Percentiles rank a stretch among this genome's conserved stretches.
Evolutionary conservation across 148 eudicot species (phyloP).

Genomic region (Silene latifolia): DNA sequence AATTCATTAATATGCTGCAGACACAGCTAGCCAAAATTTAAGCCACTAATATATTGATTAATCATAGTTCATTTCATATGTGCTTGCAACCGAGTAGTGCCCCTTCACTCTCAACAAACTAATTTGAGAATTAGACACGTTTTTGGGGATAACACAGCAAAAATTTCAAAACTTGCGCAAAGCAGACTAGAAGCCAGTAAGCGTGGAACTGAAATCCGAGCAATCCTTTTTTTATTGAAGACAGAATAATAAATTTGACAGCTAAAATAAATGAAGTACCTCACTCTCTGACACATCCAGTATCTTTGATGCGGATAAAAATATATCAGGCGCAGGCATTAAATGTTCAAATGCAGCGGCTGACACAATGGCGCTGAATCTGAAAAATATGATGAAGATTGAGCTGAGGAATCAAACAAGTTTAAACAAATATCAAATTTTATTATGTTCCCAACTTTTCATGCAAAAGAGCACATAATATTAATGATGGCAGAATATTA

Average conservation of each 20-base stretch:
- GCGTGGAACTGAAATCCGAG: background rate
- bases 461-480: background rate
- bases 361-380: slow-evolving; percentile 97
- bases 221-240: background rate
- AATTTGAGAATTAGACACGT: slow-evolving; percentile 1
- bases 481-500: background rate
- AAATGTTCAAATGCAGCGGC: slow-evolving; percentile 94
- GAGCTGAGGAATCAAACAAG: slow-evolving; percentile 2
- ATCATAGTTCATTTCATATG: slow-evolving; percentile 23
- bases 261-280: slow-evolving; percentile 38
- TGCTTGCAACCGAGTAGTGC: slow-evolving; percentile 95
- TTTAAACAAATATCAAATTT: background rate
- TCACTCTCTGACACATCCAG: slow-evolving; percentile 68
- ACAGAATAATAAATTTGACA: background rate
- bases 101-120: slow-evolving; percentile 95
- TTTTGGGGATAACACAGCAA: slow-evolving; percentile 7
- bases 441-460: background rate
- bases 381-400: slow-evolving; percentile 27
- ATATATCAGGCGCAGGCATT: slow-evolving; percentile 95
- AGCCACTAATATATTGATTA: slow-evolving; percentile 10
- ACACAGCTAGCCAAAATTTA: slow-evolving; percentile 13
- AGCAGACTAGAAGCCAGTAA: background rate
- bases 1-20: slow-evolving; percentile 20
- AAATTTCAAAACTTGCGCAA: background rate
- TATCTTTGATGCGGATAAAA: slow-evolving; percentile 75